Conservation (phyloP, 176 grass and related monocot genomes). For the Elaeis guineensis region DNA sequence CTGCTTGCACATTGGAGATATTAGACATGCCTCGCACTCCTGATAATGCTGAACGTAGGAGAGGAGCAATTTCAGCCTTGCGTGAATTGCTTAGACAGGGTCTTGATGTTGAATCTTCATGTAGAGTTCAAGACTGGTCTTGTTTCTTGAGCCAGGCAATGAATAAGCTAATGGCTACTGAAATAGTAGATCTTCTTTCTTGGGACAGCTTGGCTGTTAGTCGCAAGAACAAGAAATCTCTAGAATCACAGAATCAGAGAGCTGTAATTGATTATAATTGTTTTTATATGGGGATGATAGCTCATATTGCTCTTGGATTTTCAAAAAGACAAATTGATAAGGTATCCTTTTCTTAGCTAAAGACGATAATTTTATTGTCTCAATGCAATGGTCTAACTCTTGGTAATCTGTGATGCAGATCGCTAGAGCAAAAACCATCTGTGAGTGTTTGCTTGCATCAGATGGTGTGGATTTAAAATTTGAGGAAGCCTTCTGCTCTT, state of each 20-base stretch:
- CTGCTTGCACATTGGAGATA: slow-evolving; percentile 88
- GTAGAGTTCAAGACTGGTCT: slow-evolving; percentile 87
- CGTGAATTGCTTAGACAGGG: slow-evolving; percentile 87
- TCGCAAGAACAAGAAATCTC: slow-evolving; percentile 82
- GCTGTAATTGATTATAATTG: slow-evolving; percentile 76
- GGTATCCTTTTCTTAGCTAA: slow-evolving; percentile 38
- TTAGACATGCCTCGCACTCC: slow-evolving; percentile 49
- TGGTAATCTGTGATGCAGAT: slow-evolving; percentile 40
- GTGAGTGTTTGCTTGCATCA: slow-evolving; percentile 71
- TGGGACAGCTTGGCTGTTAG: slow-evolving; percentile 72
- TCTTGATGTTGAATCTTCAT: slow-evolving; percentile 78
- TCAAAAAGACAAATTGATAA: slow-evolving; percentile 67
- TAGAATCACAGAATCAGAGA: slow-evolving; percentile 83
- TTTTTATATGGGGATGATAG: slow-evolving; percentile 65
- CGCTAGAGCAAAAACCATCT: slow-evolving; percentile 78
- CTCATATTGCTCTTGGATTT: slow-evolving; percentile 82
- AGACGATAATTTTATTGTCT: background rate
- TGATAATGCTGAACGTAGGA: slow-evolving; percentile 78
- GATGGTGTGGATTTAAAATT: slow-evolving; percentile 76
- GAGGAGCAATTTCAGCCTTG: slow-evolving; percentile 79
- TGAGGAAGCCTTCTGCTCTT: slow-evolving; percentile 77
- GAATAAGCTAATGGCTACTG: slow-evolving; percentile 60
- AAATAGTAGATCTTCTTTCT: slow-evolving; percentile 83
- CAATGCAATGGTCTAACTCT: slow-evolving; percentile 7
- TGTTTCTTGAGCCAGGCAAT: slow-evolving; percentile 79